Conservation (phyloP, 495 filamentous ascomycete genomes). For the Lophiotrema nucula region DNA sequence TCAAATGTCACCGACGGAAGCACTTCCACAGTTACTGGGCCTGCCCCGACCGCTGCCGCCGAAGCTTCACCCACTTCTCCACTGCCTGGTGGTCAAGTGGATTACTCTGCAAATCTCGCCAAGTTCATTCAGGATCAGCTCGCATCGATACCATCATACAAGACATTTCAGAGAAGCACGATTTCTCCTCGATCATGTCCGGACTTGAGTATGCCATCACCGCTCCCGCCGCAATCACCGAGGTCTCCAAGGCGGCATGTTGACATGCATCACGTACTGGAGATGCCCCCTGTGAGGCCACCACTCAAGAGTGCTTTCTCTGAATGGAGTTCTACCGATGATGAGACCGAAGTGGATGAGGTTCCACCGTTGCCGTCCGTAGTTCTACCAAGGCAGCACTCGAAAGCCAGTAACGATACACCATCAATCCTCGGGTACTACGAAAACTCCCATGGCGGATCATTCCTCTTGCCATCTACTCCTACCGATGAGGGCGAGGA, state of each 20-base stretch:
- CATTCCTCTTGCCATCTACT: conserved; percentile 20
- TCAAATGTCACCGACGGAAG: conserved; percentile 16
- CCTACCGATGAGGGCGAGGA: conserved; percentile 7
- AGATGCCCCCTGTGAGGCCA: conserved; percentile 24
- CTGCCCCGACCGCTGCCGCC: background rate
- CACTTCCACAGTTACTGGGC: conserved; percentile 10
- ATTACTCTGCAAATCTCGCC: conserved; percentile 25
- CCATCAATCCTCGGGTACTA: conserved; percentile 24
- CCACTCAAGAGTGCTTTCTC: conserved; percentile 25
- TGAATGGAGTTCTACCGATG: conserved; percentile 29
- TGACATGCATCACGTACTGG: background rate
- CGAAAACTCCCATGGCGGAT: conserved; percentile 6
- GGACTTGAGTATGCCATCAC: conserved; percentile 1
- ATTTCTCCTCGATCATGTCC: conserved; percentile 20
- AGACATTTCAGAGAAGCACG: background rate
- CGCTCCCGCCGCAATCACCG: conserved; percentile 18
- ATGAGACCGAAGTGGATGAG: conserved; percentile 16
- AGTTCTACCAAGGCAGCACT: background rate
- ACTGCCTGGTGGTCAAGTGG: conserved; percentile 6
- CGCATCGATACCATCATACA: conserved; percentile 21
- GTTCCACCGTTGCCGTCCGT: background rate
- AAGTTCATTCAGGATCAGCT: conserved; percentile 25
- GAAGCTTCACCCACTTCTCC: background rate
- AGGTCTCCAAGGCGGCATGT: conserved; percentile 1
- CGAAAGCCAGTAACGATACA: conserved; percentile 2